Percentiles rank a stretch among this genome's conserved stretches.
Conservation (phyloP, 192 early-diverging fungal species). For the Pilaira anomala region DNA sequence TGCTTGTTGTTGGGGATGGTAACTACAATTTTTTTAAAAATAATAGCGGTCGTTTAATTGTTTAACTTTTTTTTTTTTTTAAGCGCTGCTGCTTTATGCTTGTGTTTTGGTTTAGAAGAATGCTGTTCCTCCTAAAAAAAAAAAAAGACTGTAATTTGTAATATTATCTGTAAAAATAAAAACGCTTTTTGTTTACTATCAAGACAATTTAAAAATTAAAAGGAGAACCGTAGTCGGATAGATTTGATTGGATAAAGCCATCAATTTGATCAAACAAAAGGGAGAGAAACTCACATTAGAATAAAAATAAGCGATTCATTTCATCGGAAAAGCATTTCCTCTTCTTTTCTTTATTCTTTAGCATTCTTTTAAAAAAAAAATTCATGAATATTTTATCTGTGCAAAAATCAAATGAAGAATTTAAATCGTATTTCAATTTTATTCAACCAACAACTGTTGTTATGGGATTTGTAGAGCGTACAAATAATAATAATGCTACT, state of each 20-base stretch:
- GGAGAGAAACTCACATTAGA: no score
- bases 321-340: neutral
- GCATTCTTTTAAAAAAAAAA: neutral
- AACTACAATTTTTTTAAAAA: neutral
- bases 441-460: neutral
- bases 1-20: constrained; percentile 23
- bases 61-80: constrained; percentile 5
- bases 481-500: neutral
- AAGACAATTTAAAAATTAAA: no score
- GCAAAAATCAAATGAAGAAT: neutral
- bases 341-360: neutral
- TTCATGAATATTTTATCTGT: neutral
- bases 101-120: constrained; percentile 19
- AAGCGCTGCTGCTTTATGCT: constrained; percentile 16
- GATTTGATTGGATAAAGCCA: no score
- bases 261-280: no score
- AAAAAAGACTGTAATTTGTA: no score
- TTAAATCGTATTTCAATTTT: neutral
- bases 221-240: no score
- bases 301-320: constrained; percentile 17
- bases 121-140: constrained; percentile 6
- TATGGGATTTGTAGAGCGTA: neutral
- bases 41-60: neutral
- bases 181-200: no score
- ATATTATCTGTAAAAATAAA: no score